phyloP scores from a whole-genome alignment of 257 asterid species.

The Salvia miltiorrhiza region DNA sequence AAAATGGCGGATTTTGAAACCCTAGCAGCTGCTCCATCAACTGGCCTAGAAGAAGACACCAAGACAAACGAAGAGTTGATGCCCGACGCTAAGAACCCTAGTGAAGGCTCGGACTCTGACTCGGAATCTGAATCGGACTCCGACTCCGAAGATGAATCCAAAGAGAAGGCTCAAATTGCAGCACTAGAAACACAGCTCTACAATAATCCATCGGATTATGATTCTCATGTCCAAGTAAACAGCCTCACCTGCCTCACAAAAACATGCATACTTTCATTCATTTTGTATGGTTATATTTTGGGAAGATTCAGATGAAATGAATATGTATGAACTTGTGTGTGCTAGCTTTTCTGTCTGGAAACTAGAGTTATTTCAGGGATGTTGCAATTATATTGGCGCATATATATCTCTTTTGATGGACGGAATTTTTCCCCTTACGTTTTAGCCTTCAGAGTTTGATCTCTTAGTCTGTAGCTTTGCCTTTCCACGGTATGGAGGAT shows the following conservation, averaged over 20 bases:
- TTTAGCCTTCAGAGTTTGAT: background rate
- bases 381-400: background rate
- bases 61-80: conserved; percentile 35
- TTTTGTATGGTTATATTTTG: background rate
- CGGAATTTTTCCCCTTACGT: background rate
- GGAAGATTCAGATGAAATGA: background rate
- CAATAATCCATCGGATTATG: conserved; percentile 65
- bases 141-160: conserved; percentile 68
- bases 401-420: background rate
- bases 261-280: background rate
- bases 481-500: background rate
- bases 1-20: conserved; percentile 67
- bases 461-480: background rate
- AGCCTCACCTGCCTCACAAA: background rate
- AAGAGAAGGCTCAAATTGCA: conserved; percentile 58
- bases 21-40: conserved; percentile 26
- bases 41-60: conserved; percentile 25
- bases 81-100: conserved; percentile 49
- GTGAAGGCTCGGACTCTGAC: conserved; percentile 27
- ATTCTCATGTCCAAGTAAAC: conserved; percentile 68
- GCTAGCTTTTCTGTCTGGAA: background rate
- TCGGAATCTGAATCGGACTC: conserved; percentile 50
- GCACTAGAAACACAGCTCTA: conserved; percentile 54
- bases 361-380: background rate
- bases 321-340: background rate